These are phyloP conservation scores for Pleurozium schreberi DNA, from an alignment of 225 moss, liverwort and hornwort genomes.

Conservation along the genomic window DNA sequence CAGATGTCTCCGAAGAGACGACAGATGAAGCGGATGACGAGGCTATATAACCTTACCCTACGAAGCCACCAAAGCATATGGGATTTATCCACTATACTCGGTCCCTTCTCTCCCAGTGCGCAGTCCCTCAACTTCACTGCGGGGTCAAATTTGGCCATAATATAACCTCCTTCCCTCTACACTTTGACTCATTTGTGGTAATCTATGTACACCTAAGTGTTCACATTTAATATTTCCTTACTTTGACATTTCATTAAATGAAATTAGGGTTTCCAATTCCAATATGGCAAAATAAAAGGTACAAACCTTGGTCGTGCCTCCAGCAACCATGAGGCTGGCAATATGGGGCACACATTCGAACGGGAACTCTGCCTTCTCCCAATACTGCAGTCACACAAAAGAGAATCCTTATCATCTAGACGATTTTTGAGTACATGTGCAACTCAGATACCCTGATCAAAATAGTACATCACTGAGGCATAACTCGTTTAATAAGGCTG, in stretches of 20 bases:
- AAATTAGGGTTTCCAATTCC: background rate
- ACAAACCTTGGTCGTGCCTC: slow-evolving; percentile 75
- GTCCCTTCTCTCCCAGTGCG: background rate
- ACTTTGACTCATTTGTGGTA: background rate
- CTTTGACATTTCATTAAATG: background rate
- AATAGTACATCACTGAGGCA: background rate
- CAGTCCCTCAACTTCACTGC: background rate
- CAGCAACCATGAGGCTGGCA: slow-evolving; percentile 68
- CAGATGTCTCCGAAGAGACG: background rate
- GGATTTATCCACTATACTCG: background rate
- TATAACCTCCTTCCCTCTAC: background rate
- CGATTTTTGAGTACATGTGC: background rate
- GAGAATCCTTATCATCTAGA: background rate
- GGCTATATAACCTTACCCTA: background rate
- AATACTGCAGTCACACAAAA: slow-evolving; percentile 46
- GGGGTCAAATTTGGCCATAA: background rate
- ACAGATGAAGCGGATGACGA: too few relatives aligned
- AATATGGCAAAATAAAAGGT: background rate
- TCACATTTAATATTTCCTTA: background rate
- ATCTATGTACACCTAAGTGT: background rate
- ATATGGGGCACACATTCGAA: slow-evolving; percentile 77
- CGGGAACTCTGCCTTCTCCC: slow-evolving; percentile 96
- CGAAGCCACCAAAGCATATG: background rate
- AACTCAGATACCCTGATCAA: background rate
- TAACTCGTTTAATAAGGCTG: background rate